Base-by-base conservation (phyloP, 495 filamentous ascomycete genomes). In the Aspergillus homomorphus region DNA sequence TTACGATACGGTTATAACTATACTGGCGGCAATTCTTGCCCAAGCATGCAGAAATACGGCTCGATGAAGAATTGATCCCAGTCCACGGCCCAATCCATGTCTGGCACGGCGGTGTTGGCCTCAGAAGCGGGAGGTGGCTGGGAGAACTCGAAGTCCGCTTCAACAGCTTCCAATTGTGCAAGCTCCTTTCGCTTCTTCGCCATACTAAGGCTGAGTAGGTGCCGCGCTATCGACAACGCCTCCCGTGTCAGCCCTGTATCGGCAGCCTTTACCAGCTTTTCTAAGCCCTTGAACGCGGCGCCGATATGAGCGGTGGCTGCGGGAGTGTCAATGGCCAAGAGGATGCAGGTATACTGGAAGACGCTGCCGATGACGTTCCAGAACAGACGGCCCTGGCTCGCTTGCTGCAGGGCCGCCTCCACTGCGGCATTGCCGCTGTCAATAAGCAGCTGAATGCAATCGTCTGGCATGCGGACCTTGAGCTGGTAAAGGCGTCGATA, bases 341-440 rank as follows among this genome's bases (percentile, higher is more conserved):
- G 24, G 24, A 70, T 44, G 22, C 64, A 70, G 18, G 58, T 24
- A 58, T 70, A 72, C 43, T 72, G 68, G 57, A 70, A 70, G 43
- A 70, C 66, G 38, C 70, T 70, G 28, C 70, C 68, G 1, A 72
- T 72, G 41, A 66, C 66, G 33, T 72, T 72, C 68, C 70, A 72
- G 8, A 70, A 65, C 19, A 70, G 43, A 62, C 28, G 68, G 22
- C 70, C 68, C 49, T 70, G 61, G 38, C 9, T 64, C 4, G 64
- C 66, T 45, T 28, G 61, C 58, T 66, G 62, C 56, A 68, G 49
- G 4, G 68, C 67, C 12, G 70, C 68, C 33, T 57, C 28, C 10
- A 72, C 44, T 55, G 53, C 70, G 14, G 49, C 59, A 16, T 62
- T 72, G 3, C 69, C 69, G 57, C 54, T 61, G 30, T 65, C 59